Base-by-base conservation (phyloP, 2,329 filamentous ascomycete species). In the Aplosporella prunicola region DNA sequence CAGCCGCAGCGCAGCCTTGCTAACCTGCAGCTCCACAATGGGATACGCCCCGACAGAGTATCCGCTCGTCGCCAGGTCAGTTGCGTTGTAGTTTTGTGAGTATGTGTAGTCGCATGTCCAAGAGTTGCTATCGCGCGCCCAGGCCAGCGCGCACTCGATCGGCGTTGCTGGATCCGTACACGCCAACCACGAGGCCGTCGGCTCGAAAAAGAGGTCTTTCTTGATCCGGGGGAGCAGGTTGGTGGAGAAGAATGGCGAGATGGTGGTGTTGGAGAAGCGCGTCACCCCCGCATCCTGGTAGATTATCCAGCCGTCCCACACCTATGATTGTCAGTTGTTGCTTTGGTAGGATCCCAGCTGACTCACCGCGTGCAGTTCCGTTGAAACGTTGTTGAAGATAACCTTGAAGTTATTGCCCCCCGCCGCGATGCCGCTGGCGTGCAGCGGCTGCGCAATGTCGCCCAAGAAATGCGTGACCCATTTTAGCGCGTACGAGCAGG, bases 391-490 rank as follows among this genome's bases (percentile, higher is more conserved):
- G 4, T 45, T 52, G 43, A 62, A 64, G 39, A 46, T 61, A 32
- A 62, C 60, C 16, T 47, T 51, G 40, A 56, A 52, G 9, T 48
- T 48, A 38, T 64, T 64, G 1, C 62, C 62, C 10, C 62, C 62
- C 5, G 51, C 49, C 14, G 53, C 57, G 5, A 54, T 46, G 10
- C 55, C 56, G 11, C 56, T 61, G 9, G 60, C 57, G 45, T 65
- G 61, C 13, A 65, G 49, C 1, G 62, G 62, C 46, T 65, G 61
- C 5, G 56, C 49, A 9, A 64, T 57, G 32, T 65, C 62, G 13
- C 61, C 60, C 7, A 63, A 28, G 42, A 63, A 64, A 45, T 65
- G 61, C 4, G 55, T 47, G 3, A 61, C 52, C 58, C 60, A 64
- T 33, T 61, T 62, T 22, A 63, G 43, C n/a, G 61, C 60, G 39